These are phyloP conservation scores for Penicillium sp. DNA, from an alignment of 2,329 filamentous ascomycete species.

Conservation along the genomic window DNA sequence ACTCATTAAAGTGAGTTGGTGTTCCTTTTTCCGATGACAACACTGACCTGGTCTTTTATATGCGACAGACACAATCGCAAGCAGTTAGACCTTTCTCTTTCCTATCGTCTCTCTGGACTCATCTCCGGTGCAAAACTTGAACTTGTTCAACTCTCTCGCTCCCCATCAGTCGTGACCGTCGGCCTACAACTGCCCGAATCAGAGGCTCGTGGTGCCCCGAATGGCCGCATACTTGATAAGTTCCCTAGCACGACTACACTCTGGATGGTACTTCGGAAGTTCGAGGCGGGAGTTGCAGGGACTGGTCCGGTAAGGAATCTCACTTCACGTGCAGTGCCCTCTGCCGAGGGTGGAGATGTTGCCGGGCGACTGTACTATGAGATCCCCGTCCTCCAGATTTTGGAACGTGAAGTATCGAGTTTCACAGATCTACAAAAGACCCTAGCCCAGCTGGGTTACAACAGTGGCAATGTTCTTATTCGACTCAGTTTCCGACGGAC, in stretches of 20 bases:
- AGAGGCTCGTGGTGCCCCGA: slow-evolving; percentile 62
- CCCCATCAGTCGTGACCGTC: slow-evolving; percentile 79
- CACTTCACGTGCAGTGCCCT: slow-evolving; percentile 74
- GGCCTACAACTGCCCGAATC: slow-evolving; percentile 79
- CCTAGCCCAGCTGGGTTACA: slow-evolving; percentile 80
- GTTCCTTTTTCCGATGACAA: not conserved
- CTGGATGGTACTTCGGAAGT: slow-evolving; percentile 86
- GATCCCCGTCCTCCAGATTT: slow-evolving; percentile 76
- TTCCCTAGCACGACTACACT: slow-evolving; percentile 84
- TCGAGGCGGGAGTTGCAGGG: slow-evolving; percentile 72
- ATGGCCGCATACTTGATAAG: slow-evolving; percentile 73
- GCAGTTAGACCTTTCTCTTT: slow-evolving; percentile 76
- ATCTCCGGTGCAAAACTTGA: slow-evolving; percentile 85
- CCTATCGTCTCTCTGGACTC: slow-evolving; percentile 79
- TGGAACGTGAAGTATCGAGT: slow-evolving; percentile 73
- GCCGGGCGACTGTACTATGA: slow-evolving; percentile 85
- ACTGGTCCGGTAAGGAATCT: slow-evolving; percentile 68
- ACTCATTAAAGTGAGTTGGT: slow-evolving; percentile 69
- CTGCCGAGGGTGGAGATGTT: slow-evolving; percentile 51
- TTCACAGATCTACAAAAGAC: slow-evolving; percentile 87
- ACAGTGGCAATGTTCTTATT: slow-evolving; percentile 76
- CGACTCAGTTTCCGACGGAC: slow-evolving; percentile 74
- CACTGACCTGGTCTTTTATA: slow-evolving; percentile 11
- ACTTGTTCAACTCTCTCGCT: slow-evolving; percentile 81
- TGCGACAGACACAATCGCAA: slow-evolving; percentile 72